phyloP scores from a whole-genome alignment of 2,329 filamentous ascomycete genomes.

The Ceratocystis destructans region DNA sequence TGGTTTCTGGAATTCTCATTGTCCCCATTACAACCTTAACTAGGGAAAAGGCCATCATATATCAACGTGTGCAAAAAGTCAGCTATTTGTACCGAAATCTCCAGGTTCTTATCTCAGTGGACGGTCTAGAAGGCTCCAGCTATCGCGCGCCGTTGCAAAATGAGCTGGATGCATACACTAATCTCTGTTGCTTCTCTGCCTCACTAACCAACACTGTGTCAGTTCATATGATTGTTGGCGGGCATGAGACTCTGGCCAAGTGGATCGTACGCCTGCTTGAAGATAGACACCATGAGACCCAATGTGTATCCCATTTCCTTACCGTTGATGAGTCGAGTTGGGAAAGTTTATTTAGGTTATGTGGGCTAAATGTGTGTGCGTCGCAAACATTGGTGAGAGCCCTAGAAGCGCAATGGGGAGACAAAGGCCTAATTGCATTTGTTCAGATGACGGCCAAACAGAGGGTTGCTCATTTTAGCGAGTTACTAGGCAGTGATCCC shows the following conservation, averaged over 20 bases:
- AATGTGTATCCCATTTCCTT: constrained; percentile 26
- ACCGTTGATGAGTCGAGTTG: constrained; percentile 31
- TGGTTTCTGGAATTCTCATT: constrained; percentile 46
- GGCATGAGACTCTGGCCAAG: constrained; percentile 34
- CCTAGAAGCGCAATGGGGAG: constrained; percentile 23
- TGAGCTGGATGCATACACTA: constrained; percentile 34
- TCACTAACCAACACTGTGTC: constrained; percentile 29
- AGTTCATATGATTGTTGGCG: constrained; percentile 38
- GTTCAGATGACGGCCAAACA: constrained; percentile 24
- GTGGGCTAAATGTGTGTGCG: constrained; percentile 29
- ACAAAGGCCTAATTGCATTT: constrained; percentile 25
- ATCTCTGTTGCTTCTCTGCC: constrained; percentile 37
- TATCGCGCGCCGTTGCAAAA: constrained; percentile 32
- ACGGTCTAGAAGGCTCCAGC: background rate
- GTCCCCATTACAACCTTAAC: constrained; percentile 32
- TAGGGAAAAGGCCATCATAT: background rate
- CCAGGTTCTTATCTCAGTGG: background rate
- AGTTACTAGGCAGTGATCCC: constrained; percentile 23
- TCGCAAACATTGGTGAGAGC: constrained; percentile 26
- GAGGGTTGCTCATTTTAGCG: constrained; percentile 22
- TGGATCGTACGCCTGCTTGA: constrained; percentile 44
- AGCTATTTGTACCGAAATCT: constrained; percentile 45
- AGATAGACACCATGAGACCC: constrained; percentile 28
- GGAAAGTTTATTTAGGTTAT: constrained; percentile 27
- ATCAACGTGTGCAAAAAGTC: constrained; percentile 31